Base-by-base conservation (phyloP, 2,329 filamentous ascomycete genomes). In the Scorias spongiosa region DNA sequence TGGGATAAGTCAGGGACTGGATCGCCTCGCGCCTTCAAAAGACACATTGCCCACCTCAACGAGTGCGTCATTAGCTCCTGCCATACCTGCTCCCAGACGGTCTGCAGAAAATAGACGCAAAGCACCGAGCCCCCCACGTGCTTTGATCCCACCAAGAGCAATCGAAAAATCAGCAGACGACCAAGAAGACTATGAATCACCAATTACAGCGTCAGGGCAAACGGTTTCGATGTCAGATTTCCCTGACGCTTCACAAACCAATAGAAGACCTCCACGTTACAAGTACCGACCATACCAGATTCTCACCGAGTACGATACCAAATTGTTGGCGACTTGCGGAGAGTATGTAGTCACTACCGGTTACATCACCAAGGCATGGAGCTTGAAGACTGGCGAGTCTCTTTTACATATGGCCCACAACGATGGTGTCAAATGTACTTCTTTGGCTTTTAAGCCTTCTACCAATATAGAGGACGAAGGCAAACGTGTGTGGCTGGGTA, bases 341-440 rank as follows among this genome's bases (percentile, higher is more conserved):
- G 81, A 88, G 50, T 80, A 82, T 51, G 78, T 91, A 7, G 94
- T 86, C 59, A 89, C 88, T 0, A 85, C 83, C 12, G 91, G 89
- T 5, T 81, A 84, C 49, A 71, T 91, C 48, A 96, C 89, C 1
- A 76, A 85, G 48, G 84, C 88, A 0, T 98, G 91, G 88, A 89
- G 80, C 58, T 63, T 94, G 18, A 66, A 78, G 10, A 86, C 86
- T 43, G 89, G 89, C 2, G 84, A 93, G 53, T 71, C 84, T 42
- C 58, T 93, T 11, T 76, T 93, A 71, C 91, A 78, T 53, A 65
- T 94, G 49, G 75, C 79, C 42, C 88, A 94, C 60, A 83, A 82
- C 1, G 91, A 98, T 57, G 85, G 82, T 1, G 71, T 86, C 49
- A 93, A 84, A 58, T 81, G 84, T 7, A 81, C 86, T 1, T 78